These are phyloP conservation scores for Inga leiocalycina DNA, from an alignment of 306 rosid species.

Conservation along the genomic window DNA sequence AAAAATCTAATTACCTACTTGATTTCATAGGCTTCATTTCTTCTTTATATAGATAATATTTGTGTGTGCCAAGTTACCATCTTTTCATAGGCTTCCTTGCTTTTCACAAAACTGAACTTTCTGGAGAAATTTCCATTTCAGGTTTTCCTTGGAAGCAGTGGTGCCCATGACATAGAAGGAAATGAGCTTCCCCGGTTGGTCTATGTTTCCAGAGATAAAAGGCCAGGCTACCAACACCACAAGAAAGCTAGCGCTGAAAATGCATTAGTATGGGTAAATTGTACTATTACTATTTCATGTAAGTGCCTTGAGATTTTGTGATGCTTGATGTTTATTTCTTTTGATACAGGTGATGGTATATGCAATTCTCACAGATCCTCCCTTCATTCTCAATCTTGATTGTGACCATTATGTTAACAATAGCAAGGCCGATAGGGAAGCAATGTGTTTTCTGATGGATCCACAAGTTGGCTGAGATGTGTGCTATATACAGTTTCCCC, in stretches of 20 bases:
- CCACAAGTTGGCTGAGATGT: conserved; percentile 79
- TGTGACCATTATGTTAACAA: conserved; percentile 97
- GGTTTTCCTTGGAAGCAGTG: conserved; percentile 92
- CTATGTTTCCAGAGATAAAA: conserved; percentile 97
- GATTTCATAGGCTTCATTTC: neutral
- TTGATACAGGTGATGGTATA: conserved; percentile 83
- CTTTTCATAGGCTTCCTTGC: conserved; percentile 19
- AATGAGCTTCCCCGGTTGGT: conserved; percentile 90
- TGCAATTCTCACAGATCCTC: conserved; percentile 95
- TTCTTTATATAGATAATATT: no score
- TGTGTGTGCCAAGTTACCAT: neutral
- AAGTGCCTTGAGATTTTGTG: conserved; percentile 27
- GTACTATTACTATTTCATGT: conserved; percentile 15
- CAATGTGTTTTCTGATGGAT: conserved; percentile 99
- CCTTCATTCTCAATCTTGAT: conserved; percentile 95
- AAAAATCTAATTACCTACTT: neutral
- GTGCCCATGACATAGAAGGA: conserved; percentile 83
- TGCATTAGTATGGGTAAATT: conserved; percentile 68
- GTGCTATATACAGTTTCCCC: conserved; percentile 95
- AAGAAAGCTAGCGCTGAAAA: conserved; percentile 99
- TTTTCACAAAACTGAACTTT: conserved; percentile 1
- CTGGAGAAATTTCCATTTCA: conserved; percentile 29
- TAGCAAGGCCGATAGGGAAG: conserved; percentile 93
- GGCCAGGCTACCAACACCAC: conserved; percentile 98
- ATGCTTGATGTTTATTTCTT: conserved; percentile 35